phyloP scores from a whole-genome alignment of 2,329 filamentous ascomycete species.

The Fusarium sp. region DNA sequence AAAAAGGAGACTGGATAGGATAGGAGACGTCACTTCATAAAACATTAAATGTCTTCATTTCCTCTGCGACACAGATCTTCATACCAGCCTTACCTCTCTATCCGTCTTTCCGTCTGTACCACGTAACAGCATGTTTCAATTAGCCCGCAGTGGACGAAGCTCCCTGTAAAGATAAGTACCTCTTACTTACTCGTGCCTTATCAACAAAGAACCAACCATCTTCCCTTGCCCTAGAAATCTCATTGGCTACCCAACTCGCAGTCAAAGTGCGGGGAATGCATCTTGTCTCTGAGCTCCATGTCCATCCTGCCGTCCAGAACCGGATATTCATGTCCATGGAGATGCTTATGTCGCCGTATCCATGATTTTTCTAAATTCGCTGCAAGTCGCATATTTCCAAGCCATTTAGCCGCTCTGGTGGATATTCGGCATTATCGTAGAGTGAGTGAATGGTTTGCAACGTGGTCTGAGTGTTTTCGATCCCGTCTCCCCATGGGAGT shows the following conservation, averaged over 20 bases:
- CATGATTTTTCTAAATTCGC: background rate
- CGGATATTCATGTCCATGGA: constrained; percentile 17
- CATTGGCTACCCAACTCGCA: constrained; percentile 16
- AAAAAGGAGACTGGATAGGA: background rate
- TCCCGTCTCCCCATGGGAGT: background rate
- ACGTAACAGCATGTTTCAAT: constrained; percentile 14
- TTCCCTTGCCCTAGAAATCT: constrained; percentile 10
- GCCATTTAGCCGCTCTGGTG: background rate
- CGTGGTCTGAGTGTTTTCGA: background rate
- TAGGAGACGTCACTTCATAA: constrained; percentile 24
- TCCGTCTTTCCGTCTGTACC: constrained; percentile 2
- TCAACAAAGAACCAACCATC: background rate
- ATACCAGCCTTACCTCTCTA: constrained; percentile 2
- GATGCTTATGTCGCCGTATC: background rate
- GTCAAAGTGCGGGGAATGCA: constrained; percentile 33
- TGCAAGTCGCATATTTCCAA: background rate
- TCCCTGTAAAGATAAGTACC: background rate
- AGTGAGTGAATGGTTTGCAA: background rate
- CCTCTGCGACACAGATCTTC: background rate
- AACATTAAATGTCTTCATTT: constrained; percentile 8
- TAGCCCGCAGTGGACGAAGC: background rate
- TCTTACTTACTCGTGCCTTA: background rate
- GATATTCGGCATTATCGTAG: background rate
- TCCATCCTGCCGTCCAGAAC: background rate
- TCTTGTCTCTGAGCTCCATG: constrained; percentile 10